phyloP scores from a whole-genome alignment of 257 asterid species.

The Solanum virginianum region DNA sequence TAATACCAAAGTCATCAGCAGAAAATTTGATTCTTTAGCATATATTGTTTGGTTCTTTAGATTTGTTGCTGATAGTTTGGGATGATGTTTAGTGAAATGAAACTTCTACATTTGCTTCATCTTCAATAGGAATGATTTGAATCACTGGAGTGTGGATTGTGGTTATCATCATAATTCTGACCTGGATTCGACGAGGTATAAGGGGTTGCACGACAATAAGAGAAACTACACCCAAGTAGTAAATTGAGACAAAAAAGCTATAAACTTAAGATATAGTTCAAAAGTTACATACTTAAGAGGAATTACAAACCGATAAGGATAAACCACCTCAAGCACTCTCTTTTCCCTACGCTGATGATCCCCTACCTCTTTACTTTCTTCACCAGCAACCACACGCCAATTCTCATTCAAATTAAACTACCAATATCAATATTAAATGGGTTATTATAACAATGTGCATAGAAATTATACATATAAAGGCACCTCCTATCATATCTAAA shows the following conservation, averaged over 20 bases:
- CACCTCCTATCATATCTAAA: not conserved
- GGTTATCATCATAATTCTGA: conserved; percentile 10
- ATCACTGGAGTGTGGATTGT: conserved; percentile 15
- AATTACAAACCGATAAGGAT: conserved; percentile 7
- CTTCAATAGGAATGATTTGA: conserved; percentile 31
- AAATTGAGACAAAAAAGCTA: not conserved
- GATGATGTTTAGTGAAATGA: not conserved
- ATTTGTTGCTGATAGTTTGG: not conserved
- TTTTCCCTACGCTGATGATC: conserved; percentile 13
- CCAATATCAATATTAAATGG: not conserved
- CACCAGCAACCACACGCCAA: conserved; percentile 43
- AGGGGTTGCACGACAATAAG: conserved; percentile 16
- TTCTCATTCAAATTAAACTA: conserved; percentile 17
- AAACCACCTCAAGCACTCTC: conserved; percentile 11
- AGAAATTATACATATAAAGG: not conserved
- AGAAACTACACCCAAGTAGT: conserved; percentile 3
- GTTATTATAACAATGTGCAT: not conserved
- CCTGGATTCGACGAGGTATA: not conserved
- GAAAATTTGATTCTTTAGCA: not conserved
- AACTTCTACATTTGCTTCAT: not conserved
- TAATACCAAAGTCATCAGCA: not conserved
- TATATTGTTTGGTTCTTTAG: not conserved
- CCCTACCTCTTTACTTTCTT: conserved; percentile 30
- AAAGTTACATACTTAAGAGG: conserved; percentile 23
- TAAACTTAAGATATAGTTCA: not conserved